These are phyloP conservation scores for Alternaria alternata DNA, from an alignment of 2,329 filamentous ascomycete genomes.

Conservation along the genomic window DNA sequence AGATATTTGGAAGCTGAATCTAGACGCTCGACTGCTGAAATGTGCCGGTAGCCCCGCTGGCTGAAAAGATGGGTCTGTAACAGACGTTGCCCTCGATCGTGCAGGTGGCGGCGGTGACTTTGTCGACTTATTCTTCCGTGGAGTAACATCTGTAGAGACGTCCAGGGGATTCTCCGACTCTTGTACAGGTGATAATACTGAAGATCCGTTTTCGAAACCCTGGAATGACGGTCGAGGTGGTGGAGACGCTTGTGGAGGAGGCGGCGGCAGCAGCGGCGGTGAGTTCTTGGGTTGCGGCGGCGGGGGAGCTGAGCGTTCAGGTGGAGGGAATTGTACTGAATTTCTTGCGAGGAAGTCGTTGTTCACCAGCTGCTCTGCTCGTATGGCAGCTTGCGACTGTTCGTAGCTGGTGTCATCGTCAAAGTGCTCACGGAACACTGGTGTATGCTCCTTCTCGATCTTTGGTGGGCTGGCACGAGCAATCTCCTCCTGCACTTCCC, in stretches of 20 bases:
- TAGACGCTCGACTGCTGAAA: conserved; percentile 72
- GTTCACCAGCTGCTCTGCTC: conserved; percentile 59
- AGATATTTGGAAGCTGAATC: conserved; percentile 84
- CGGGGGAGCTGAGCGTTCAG: conserved; percentile 27
- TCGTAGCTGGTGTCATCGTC: conserved; percentile 59
- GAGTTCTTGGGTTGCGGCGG: conserved; percentile 29
- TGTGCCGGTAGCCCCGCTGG: conserved; percentile 54
- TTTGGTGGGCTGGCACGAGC: conserved; percentile 46
- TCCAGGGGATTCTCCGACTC: conserved; percentile 41
- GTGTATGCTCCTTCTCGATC: conserved; percentile 59
- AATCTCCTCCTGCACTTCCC: conserved; percentile 26
- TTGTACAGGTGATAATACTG: conserved; percentile 45
- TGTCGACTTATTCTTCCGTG: conserved; percentile 44
- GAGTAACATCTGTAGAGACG: conserved; percentile 35
- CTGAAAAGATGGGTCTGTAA: conserved; percentile 47
- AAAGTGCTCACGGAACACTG: conserved; percentile 69
- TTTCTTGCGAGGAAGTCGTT: conserved; percentile 58
- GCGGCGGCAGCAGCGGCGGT: conserved; percentile 13
- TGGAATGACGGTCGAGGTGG: conserved; percentile 30
- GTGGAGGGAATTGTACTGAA: conserved; percentile 44
- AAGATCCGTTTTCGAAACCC: conserved; percentile 30
- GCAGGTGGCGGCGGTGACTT: conserved; percentile 48
- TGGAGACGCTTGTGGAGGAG: conserved; percentile 15
- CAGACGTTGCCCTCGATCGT: conserved; percentile 49
- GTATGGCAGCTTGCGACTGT: conserved; percentile 53